Base-by-base conservation (phyloP, 345 rosid genomes). In the Gossypium mustelinum region DNA sequence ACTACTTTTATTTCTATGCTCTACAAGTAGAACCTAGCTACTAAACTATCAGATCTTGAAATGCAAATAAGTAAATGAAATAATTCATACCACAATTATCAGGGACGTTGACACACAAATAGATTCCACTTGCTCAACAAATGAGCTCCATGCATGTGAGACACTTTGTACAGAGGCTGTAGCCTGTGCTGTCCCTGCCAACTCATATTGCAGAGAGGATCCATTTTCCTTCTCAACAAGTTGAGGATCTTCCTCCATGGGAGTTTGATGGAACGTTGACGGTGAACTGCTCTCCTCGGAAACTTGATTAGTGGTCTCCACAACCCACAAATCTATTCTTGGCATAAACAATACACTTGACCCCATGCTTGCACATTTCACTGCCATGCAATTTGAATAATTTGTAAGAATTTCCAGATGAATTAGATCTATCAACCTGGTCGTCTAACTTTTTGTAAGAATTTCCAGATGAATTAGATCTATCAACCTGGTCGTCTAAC, bases 261-360 rank as follows among this genome's bases (percentile, higher is more conserved):
- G 16, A 34, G 41, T 60, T 43, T 47, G 81, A 60, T 74, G 34
- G 41, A 78, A 77, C 22, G 58, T 12, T 16, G 80, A 41, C 74
- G 76, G 76, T 43, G 77, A 81, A 70, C 75, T 68, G 67, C 68
- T 65, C 55, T 66, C 84, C 43, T 79, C 82, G 41, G 78, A 43
- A 66, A 69, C 76, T 62, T 81, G 76, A 50, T 56, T 76, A 73
- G 76, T 5, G 71, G 84, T 73, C 83, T 89, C 91, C 75, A 90
- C 79, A 73, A 97, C 98, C 98, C 99, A 95, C 70, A 95, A 83
- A 86, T 93, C 99, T 79, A 95, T 86, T 85, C 97, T 84, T 52
- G 99, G 98, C 97, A 93, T 87, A 84, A 88, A 95, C 43, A 95
- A 75, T 60, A 90, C 76, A 76, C 90, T 85, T 75, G 91, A 85